These are phyloP conservation scores for Jamesozyma spencerorum DNA, from an alignment of 805 yeast species.

Conservation along the genomic window DNA sequence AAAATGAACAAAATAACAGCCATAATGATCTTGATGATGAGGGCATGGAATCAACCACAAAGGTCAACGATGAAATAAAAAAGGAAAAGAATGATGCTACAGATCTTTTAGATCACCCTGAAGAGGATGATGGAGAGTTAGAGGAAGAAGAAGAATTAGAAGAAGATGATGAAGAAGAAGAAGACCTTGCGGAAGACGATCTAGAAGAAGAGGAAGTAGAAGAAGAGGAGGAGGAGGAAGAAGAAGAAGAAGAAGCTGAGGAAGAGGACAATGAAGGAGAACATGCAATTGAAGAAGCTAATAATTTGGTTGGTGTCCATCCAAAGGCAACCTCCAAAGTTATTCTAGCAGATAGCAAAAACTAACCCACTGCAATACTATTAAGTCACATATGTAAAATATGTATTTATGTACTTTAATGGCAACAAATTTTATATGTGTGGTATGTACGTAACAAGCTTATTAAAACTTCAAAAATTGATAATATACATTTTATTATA, in stretches of 20 bases:
- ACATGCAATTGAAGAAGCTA: constrained; percentile 1
- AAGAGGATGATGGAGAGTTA: neutral
- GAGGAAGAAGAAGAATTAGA: constrained; percentile 2
- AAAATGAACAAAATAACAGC: neutral
- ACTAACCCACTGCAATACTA: too few species aligned
- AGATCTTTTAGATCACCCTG: neutral
- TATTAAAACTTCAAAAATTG: too few species aligned
- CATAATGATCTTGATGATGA: neutral
- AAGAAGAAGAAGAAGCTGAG: constrained; percentile 22
- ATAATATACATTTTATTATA: neutral
- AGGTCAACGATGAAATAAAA: neutral
- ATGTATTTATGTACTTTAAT: too few species aligned
- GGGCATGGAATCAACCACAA: neutral
- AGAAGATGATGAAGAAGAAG: constrained; percentile 8
- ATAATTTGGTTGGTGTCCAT: too few species aligned
- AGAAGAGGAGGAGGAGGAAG: constrained; percentile 6
- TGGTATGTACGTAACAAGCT: too few species aligned
- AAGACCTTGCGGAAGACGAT: constrained; percentile 4
- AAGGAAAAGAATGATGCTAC: neutral
- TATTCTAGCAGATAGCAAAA: too few species aligned
- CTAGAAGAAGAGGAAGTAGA: constrained; percentile 1
- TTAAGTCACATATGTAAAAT: too few species aligned
- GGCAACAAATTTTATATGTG: too few species aligned
- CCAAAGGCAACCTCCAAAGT: too few species aligned
- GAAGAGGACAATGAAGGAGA: constrained; percentile 15